A percentile compares a stretch with the other conserved stretches of the same genome.
Conservation (phyloP, 768 basidiomycete genomes). For the Suillus fuscotomentosus region DNA sequence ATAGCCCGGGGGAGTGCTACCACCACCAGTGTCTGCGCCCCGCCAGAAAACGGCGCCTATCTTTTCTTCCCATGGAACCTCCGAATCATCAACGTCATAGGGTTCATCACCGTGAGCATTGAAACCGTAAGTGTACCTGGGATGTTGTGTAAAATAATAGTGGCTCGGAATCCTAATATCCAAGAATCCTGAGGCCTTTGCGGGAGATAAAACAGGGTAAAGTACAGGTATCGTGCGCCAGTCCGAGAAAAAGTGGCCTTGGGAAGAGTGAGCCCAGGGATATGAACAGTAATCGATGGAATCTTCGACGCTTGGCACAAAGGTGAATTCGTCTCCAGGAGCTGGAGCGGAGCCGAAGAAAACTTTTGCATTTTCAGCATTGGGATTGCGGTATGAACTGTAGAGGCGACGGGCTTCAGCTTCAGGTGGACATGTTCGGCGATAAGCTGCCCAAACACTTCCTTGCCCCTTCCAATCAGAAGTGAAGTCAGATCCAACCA, state of each 20-base stretch:
- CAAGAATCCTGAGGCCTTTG: slow-evolving; percentile 78
- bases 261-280: slow-evolving; percentile 82
- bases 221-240: slow-evolving; percentile 86
- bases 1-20: slow-evolving; percentile 83
- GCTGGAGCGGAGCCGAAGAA: slow-evolving; percentile 22
- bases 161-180: slow-evolving; percentile 96
- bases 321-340: slow-evolving; percentile 59
- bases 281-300: slow-evolving; percentile 74
- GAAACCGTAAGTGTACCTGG: slow-evolving; percentile 89
- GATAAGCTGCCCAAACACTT: slow-evolving; percentile 91
- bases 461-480: slow-evolving; percentile 87
- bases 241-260: slow-evolving; percentile 97
- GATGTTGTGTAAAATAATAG: slow-evolving; percentile 87
- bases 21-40: slow-evolving; percentile 95
- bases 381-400: slow-evolving; percentile 63
- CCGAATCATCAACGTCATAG: slow-evolving; percentile 81
- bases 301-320: slow-evolving; percentile 60
- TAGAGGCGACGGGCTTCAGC: slow-evolving; percentile 82
- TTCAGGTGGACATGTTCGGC: slow-evolving; percentile 83
- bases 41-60: slow-evolving; percentile 90
- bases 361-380: slow-evolving; percentile 25
- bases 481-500: slow-evolving; percentile 62
- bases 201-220: slow-evolving; percentile 95
- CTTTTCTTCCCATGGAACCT: slow-evolving; percentile 88
- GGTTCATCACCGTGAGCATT: slow-evolving; percentile 71